These are phyloP conservation scores for Coniochaeta sp. DNA, from an alignment of 2,329 filamentous ascomycete species.

Conservation along the genomic window DNA sequence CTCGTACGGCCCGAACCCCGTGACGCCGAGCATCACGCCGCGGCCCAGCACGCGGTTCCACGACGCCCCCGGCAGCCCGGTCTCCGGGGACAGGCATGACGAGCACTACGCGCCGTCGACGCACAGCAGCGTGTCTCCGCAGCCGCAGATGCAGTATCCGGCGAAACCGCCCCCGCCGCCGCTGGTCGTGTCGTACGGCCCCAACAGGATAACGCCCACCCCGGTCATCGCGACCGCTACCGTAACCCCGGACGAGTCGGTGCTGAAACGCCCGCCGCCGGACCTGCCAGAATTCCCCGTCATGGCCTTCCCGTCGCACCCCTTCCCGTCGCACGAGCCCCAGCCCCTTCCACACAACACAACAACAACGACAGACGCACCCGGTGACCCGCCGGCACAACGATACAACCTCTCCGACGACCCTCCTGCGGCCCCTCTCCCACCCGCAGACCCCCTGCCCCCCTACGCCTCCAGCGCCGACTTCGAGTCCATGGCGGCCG, in stretches of 20 bases:
- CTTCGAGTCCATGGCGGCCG: constrained; percentile 17
- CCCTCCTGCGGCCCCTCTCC: constrained; percentile 8
- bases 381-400: too few relatives aligned
- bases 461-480: constrained; percentile 17
- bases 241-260: background rate
- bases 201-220: background rate
- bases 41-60: constrained; percentile 3
- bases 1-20: constrained; percentile 19
- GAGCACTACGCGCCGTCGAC: constrained; percentile 3
- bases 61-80: constrained; percentile 9
- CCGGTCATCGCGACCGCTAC: background rate
- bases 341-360: background rate
- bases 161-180: background rate
- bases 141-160: background rate
- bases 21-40: constrained; percentile 12
- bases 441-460: constrained; percentile 15
- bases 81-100: constrained; percentile 13
- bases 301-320: background rate
- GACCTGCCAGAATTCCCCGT: background rate
- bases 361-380: background rate
- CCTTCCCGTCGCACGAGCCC: background rate
- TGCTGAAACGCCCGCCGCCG: background rate
- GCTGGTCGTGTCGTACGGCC: background rate
- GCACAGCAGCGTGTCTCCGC: constrained; percentile 6
- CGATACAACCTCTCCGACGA: background rate